Conservation (phyloP, 1,139 yeast species). For the Debaryomyces subglobosus region DNA sequence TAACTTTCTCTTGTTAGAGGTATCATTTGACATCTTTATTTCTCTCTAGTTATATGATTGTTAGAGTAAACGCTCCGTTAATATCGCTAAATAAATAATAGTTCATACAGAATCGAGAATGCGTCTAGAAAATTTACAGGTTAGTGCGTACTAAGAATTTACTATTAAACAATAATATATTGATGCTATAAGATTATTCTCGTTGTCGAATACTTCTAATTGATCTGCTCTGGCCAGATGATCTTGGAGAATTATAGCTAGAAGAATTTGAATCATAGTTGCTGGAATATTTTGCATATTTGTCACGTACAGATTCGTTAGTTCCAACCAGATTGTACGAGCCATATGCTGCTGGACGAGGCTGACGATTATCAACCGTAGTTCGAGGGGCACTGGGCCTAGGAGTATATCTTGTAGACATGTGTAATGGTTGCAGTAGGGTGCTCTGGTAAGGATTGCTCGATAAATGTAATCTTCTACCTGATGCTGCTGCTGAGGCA, state of each 20-base stretch:
- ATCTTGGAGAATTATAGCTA: slow-evolving; percentile 10
- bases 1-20: slow-evolving; percentile 23
- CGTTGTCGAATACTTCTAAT: slow-evolving; percentile 28
- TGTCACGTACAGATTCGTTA: slow-evolving; percentile 30
- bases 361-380: not conserved
- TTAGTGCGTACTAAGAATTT: not conserved
- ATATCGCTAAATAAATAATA: not conserved
- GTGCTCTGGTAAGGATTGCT: slow-evolving; percentile 16
- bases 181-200: slow-evolving; percentile 12
- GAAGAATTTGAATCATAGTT: slow-evolving; percentile 8
- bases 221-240: slow-evolving; percentile 22
- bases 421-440: not conserved
- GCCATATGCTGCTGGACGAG: slow-evolving; percentile 2
- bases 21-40: slow-evolving; percentile 20
- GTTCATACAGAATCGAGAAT: not conserved
- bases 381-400: not conserved
- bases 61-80: not conserved
- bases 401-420: slow-evolving; percentile 1
- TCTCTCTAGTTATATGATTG: not conserved
- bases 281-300: slow-evolving; percentile 34
- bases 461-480: slow-evolving; percentile 31
- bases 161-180: slow-evolving; percentile 5
- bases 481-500: slow-evolving; percentile 59
- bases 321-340: slow-evolving; percentile 3
- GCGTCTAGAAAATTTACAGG: slow-evolving; percentile 8